Evolutionary conservation across 78 protist species (phyloP), one percentile per base, ranked within the genome.

Genomic region (Neovahlkampfia damariscottae): DNA sequence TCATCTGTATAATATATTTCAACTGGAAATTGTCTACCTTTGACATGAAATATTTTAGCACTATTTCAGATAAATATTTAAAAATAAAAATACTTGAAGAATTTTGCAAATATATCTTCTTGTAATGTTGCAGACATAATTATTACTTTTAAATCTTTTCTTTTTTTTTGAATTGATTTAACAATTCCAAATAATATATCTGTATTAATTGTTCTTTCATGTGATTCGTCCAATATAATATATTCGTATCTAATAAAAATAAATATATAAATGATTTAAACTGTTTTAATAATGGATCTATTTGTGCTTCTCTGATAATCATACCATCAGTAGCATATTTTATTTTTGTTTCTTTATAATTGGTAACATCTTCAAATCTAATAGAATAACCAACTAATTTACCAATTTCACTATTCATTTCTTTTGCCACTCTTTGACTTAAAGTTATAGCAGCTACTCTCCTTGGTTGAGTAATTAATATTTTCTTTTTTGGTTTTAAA

Each of bases 151-250:
- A 95, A 79, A n/a, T 88, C 94, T 4, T 0, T 0, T 4, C 95
- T 40, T 7, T 6, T 1, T 8, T 29, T 30, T 7, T 19, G 9
- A 5, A 90, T 5, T 27, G 38, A 82, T 30, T 88, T 83, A 31
- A 90, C 70, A 38, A 90, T 68, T 0, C 92, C 95, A 36, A 88
- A 8, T 1, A 86, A 39, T 3, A 91, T 2, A 58, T 91, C 93
- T 30, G 40, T 7, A 34, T 41, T 1, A 10, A 38, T 50, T 9
- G 73, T 80, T n/a, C 99, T 79, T 68, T 96, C 99, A 74, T 96
- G 99, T 4, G 97, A 98, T 41, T 96, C 99, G 76, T 96, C 99
- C n/a, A 96, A 70, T 82, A 96, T 89, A 0, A 96, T 19, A 36
- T 86, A 91, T 2, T 84, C 62, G 72, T 95, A 95, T 6, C 73